A percentile compares a stretch with the other conserved stretches of the same genome.
Evolutionary conservation across 2,329 filamentous ascomycete genomes (phyloP).

Genomic region (Stagonosporopsis cucurbitacearum): DNA sequence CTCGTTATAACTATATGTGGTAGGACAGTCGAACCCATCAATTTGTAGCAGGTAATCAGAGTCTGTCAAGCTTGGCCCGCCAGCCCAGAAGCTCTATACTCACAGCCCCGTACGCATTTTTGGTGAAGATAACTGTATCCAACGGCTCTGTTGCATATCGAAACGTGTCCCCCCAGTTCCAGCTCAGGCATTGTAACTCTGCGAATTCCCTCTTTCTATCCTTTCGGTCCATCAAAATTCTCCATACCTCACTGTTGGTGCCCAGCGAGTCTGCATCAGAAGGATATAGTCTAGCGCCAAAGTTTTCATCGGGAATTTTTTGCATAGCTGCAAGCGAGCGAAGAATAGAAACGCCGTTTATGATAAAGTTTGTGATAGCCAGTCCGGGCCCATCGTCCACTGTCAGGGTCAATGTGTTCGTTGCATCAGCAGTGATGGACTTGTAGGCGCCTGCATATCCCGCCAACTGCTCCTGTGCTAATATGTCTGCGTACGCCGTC

Average conservation of each 20-base stretch:
- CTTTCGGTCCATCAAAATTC: slow-evolving; percentile 24
- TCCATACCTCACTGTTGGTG: slow-evolving; percentile 25
- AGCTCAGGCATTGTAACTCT: slow-evolving; percentile 30
- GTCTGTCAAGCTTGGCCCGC: slow-evolving; percentile 18
- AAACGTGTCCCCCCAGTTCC: slow-evolving; percentile 27
- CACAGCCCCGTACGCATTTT: slow-evolving; percentile 1
- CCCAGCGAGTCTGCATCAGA: slow-evolving; percentile 28
- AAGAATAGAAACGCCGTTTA: slow-evolving; percentile 28
- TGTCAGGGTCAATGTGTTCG: slow-evolving; percentile 16
- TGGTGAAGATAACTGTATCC: slow-evolving; percentile 28
- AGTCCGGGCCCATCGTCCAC: slow-evolving; percentile 35
- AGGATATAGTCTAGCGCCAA: slow-evolving; percentile 32
- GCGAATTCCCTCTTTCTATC: slow-evolving; percentile 20
- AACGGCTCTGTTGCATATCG: slow-evolving; percentile 30
- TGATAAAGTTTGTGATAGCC: slow-evolving; percentile 18
- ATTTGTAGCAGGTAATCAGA: slow-evolving; percentile 1
- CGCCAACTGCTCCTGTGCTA: slow-evolving; percentile 25
- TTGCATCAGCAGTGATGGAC: background rate
- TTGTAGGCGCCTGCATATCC: slow-evolving; percentile 33
- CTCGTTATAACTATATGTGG: background rate
- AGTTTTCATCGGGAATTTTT: slow-evolving; percentile 9
- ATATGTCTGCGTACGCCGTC: slow-evolving; percentile 30
- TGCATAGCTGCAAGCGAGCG: slow-evolving; percentile 20
- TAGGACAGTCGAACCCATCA: background rate
- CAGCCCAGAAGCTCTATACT: slow-evolving; percentile 27